Percentiles rank a stretch among this genome's conserved stretches.
phyloP scores from a whole-genome alignment of 306 rosid species.

The Cucurbita maxima region DNA sequence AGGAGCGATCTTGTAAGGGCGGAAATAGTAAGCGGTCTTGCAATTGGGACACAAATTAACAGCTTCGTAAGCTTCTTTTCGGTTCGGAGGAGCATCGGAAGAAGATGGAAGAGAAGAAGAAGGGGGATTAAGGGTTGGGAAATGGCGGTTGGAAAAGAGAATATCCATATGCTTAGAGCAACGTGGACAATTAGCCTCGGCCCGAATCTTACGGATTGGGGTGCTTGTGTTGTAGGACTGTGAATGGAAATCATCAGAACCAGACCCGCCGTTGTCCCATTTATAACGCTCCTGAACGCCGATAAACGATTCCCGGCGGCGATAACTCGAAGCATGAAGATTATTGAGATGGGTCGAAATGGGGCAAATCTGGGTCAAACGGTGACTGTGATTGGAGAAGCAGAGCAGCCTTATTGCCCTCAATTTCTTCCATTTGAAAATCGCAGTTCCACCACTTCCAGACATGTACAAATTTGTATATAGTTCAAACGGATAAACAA shows the following conservation, averaged over 20 bases:
- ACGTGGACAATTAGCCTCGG: conserved; percentile 85
- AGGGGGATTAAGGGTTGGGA: conserved; percentile 26
- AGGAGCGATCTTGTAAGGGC: conserved; percentile 48
- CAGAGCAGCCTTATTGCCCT: conserved; percentile 24
- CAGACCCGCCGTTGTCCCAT: conserved; percentile 95
- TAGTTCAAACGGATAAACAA: neutral
- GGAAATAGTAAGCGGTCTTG: conserved; percentile 72
- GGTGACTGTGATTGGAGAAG: conserved; percentile 13
- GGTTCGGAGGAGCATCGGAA: conserved; percentile 1
- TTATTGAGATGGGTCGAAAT: conserved; percentile 44
- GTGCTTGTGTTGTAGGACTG: conserved; percentile 3
- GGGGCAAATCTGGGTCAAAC: conserved; percentile 25
- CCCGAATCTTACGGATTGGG: conserved; percentile 50
- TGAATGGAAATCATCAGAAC: conserved; percentile 34
- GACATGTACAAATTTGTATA: conserved; percentile 13
- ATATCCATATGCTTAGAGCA: conserved; percentile 69
- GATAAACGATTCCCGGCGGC: conserved; percentile 37
- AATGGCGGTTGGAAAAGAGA: conserved; percentile 44
- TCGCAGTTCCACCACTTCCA: conserved; percentile 15
- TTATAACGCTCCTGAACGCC: conserved; percentile 73
- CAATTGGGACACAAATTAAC: conserved; percentile 80
- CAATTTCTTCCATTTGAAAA: conserved; percentile 54
- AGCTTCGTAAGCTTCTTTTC: conserved; percentile 27
- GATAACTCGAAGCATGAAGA: conserved; percentile 20
- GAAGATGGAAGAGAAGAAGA: neutral